These are phyloP conservation scores for Entonaema liquescens DNA, from an alignment of 495 filamentous ascomycete species.

Conservation along the genomic window DNA sequence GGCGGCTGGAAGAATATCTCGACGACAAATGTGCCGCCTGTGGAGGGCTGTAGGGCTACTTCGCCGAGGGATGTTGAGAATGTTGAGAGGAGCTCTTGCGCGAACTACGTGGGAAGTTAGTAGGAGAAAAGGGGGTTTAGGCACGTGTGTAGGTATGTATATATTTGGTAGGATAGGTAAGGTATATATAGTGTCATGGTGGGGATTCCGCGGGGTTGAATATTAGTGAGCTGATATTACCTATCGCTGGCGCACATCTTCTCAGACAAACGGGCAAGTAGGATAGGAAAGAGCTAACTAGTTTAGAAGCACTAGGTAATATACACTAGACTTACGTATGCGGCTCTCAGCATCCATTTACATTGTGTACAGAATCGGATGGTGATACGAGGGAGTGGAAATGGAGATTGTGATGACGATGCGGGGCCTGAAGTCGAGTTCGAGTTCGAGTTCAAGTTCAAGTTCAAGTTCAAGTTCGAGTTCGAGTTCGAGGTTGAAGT, in stretches of 20 bases:
- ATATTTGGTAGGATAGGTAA: neutral
- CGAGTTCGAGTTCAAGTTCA: slow-evolving; percentile 33
- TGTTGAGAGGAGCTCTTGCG: slow-evolving; percentile 97
- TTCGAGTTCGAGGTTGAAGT: slow-evolving; percentile 25
- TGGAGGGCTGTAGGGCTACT: slow-evolving; percentile 85
- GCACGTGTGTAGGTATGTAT: too few relatives aligned
- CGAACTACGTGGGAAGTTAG: slow-evolving; percentile 68
- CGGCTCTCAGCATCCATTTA: slow-evolving; percentile 90
- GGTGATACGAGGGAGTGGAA: slow-evolving; percentile 68
- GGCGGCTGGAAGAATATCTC: slow-evolving; percentile 59
- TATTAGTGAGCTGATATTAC: too few relatives aligned
- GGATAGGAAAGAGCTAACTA: neutral
- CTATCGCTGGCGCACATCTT: too few relatives aligned
- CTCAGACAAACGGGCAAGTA: too few relatives aligned
- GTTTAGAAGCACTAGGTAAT: neutral
- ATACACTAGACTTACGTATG: slow-evolving; percentile 68
- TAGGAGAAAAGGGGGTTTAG: too few relatives aligned
- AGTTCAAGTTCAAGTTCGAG: slow-evolving; percentile 28
- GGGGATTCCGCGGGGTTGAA: too few relatives aligned
- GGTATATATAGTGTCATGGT: too few relatives aligned
- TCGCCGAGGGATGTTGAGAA: slow-evolving; percentile 88
- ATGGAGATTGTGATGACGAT: slow-evolving; percentile 22
- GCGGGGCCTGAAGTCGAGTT: slow-evolving; percentile 36
- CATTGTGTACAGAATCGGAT: slow-evolving; percentile 87
- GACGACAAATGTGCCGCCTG: slow-evolving; percentile 84